Evolutionary conservation across 2,329 filamentous ascomycete species (phyloP).

Genomic region (Xylariaceae sp.): DNA sequence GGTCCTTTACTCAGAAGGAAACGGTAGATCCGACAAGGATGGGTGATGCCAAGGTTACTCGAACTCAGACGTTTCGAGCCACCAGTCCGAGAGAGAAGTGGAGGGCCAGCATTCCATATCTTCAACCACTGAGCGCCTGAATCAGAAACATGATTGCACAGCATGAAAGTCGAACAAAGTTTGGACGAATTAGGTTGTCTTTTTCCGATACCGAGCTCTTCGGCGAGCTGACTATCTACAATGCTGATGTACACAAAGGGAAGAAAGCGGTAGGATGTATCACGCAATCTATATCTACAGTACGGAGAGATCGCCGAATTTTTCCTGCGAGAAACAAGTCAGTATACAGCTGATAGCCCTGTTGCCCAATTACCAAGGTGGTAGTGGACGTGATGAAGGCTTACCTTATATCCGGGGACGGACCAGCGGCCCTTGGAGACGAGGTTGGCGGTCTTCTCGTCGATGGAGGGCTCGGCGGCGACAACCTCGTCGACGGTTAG

Average conservation of each 20-base stretch:
- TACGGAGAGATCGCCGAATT: slow-evolving; percentile 95
- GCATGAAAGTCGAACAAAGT: background rate
- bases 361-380: background rate
- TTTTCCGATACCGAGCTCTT: slow-evolving; percentile 23
- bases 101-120: too few species aligned
- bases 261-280: slow-evolving; percentile 37
- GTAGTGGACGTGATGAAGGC: background rate
- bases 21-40: too few species aligned
- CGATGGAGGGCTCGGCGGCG: slow-evolving; percentile 90
- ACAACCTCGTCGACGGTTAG: slow-evolving; percentile 97
- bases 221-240: slow-evolving; percentile 58
- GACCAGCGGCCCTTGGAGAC: slow-evolving; percentile 98
- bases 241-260: slow-evolving; percentile 66
- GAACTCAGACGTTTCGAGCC: too few species aligned
- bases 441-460: slow-evolving; percentile 91
- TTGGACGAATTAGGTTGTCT: slow-evolving; percentile 19
- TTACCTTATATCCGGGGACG: slow-evolving; percentile 97
- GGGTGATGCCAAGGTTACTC: too few species aligned
- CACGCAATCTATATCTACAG: slow-evolving; percentile 60
- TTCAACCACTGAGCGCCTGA: too few species aligned
- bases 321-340: slow-evolving; percentile 68
- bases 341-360: slow-evolving; percentile 33
- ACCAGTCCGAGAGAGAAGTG: too few species aligned
- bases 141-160: background rate
- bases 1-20: too few species aligned